Evolutionary conservation across 768 basidiomycete species (phyloP), one percentile per base, ranked within the genome.

Genomic region (Phallus indusiatus): DNA sequence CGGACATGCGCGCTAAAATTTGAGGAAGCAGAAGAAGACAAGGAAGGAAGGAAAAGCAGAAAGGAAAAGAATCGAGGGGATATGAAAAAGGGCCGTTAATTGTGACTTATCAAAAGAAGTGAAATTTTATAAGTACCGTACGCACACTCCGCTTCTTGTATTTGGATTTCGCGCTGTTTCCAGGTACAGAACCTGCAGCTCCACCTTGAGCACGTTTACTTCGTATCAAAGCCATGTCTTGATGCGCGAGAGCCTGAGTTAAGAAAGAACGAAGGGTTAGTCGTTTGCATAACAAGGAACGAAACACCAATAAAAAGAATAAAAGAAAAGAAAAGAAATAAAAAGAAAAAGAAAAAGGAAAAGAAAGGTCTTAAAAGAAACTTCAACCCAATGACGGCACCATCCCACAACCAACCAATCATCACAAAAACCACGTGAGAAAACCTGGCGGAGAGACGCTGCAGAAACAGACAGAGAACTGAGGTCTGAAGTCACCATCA

Each of bases 121-220:
- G 52, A 57, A 8, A 55, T 28, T 56, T 63, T n/a, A n/a, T n/a
- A 61, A 37, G 35, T 56, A 28, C 35, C 33, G 18, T 36, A 77
- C 88, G 80, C 72, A 91, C 89, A 74, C 89, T 90, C 73, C 89
- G 75, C 70, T 91, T 91, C 66, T 87, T 74, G 67, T 91, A 91
- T 68, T 91, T 91, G 73, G 77, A 86, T 74, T 90, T 91, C 51
- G 79, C 35, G 14, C 11, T 22, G 34, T 37, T 48, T 36, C 37
- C 46, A 47, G 49, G 52, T 1, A 64, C 63, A 1, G 61, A 62
- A 34, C 64, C 67, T 1, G 75, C 80, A n/a, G 64, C 62, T 14
- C 61, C 22, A 53, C 82, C 85, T 18, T 79, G 71, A n/a, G 86
- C 86, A 18, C 88, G 82, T 70, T 90, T 91, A 28, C 79, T 84